Evolutionary conservation across 139 green algal species (phyloP), one percentile per base, ranked within the genome.

Genomic region (Zygnema circumcarinatum): DNA sequence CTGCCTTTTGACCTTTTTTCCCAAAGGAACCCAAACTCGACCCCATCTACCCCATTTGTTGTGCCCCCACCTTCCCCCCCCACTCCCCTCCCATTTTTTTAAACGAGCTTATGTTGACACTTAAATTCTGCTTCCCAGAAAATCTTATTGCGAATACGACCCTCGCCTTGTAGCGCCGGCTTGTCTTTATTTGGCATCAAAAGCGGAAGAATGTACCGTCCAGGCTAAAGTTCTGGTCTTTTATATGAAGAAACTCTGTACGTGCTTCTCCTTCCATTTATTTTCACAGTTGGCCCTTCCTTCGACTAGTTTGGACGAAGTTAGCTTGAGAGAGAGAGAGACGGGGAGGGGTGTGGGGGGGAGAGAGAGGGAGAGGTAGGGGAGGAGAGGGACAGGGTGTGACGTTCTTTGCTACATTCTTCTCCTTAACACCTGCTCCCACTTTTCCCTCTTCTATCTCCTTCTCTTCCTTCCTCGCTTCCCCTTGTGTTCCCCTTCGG

Each of bases 181-280:
- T 16, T 94, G 92, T 81, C 87, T 97, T 22, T 97, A 96, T 88
- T 86, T 97, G 74, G 95, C 95, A 0, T 92, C 90, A 79, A 98
- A 98, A 40, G 87, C 81, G 0, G 95, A 98, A 92, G 95, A 98
- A 91, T 89, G 88, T 0, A 84, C 93, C 3, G 72, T 97, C 40
- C 89, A 92, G 3, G 94, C 94, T 33, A 95, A 95, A 86, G 79
- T 93, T 83, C 78, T 97, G 33, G 91, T 95, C 16, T 82, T 91
- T 1, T 79, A 86, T 40, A 88, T 93, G 80, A 83, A 83, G 75
- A 83, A 83, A 25, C 75, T 83, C 21, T 83, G 75, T 83, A 38
- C 33, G 75, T 73, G 31, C n/a, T 25, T 87, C 86, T 32, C 68
- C 52, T 1, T 92, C 79, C 83, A 67, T 53, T 1, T 92, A 91